phyloP scores from a whole-genome alignment of 2,329 filamentous ascomycete genomes.

The Aspergillus floridensis region DNA sequence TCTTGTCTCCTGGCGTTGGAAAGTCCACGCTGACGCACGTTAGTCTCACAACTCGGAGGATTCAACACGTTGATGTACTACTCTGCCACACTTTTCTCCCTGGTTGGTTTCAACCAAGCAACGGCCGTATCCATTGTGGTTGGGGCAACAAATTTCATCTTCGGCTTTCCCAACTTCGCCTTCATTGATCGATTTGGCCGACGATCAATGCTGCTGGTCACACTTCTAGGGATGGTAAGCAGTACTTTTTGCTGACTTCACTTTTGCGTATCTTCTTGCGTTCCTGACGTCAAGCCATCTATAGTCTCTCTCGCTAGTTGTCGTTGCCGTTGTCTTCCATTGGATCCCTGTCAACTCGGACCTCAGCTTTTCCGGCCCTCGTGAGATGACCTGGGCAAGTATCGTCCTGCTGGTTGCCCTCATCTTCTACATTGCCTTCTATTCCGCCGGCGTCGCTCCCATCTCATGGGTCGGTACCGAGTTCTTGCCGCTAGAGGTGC shows the following conservation, averaged over 20 bases:
- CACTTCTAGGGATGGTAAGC: conserved; percentile 36
- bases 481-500: conserved; percentile 49
- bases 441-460: conserved; percentile 44
- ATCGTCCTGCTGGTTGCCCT: conserved; percentile 45
- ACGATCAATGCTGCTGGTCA: no score
- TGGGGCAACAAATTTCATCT: conserved; percentile 41
- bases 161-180: conserved; percentile 48
- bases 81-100: conserved; percentile 29
- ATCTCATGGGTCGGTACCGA: conserved; percentile 50
- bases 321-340: conserved; percentile 47
- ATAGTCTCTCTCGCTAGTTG: conserved; percentile 33
- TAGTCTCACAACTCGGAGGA: conserved; percentile 39
- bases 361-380: conserved; percentile 15
- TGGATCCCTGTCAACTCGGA: conserved; percentile 48
- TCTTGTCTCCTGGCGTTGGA: no score
- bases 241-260: no score
- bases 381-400: conserved; percentile 32
- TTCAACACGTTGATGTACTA: conserved; percentile 50
- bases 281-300: no score
- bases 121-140: conserved; percentile 48
- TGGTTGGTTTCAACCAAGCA: conserved; percentile 34
- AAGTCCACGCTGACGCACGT: no score
- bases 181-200: conserved; percentile 38
- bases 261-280: no score
- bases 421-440: conserved; percentile 46